Evolutionary conservation across 2,329 filamentous ascomycete species (phyloP), one percentile per base, ranked within the genome.

Genomic region (Fusarium sacchari): DNA sequence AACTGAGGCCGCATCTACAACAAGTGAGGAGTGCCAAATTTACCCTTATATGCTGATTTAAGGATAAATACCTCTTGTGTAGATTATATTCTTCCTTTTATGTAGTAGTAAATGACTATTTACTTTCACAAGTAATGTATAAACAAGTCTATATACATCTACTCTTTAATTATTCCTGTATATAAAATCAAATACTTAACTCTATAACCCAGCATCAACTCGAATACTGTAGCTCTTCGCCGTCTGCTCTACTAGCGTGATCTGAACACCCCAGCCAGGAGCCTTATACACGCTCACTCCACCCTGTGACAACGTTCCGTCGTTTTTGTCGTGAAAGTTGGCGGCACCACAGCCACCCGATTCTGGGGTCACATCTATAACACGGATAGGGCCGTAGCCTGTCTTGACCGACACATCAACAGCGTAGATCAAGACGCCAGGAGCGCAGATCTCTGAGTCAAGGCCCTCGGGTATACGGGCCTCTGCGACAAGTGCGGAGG

Each of bases 351-450:
- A 83, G 3, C 79, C 76, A 8, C 73, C 71, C 3, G 79, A 79
- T 1, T 36, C 42, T 5, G 81, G 80, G 6, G 76, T 83, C 2
- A 67, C 69, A 63, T 83, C 80, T 1, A 81, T 40, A 26, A 84
- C 80, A 4, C 75, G 74, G 6, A 83, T 64, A 10, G 81, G 80
- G 1, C 81, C 81, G 17, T 75, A 55, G 4, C 82, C 81, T 13
- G 81, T 77, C 2, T 62, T 50, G 1, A 71, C 59, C 1, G 62
- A 66, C 1, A 80, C 82, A 17, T 80, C 79, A 4, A 83, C 73
- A 0, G 79, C 81, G 59, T 83, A 83, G 5, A 83, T 71, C 20
- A 83, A 65, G 11, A 83, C 78, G 15, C 82, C 81, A 1, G 78
- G 74, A 2, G 79, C 77, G 46, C 81, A 83, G 1, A 80, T 68